Conservation (phyloP, 2,329 filamentous ascomycete genomes). For the Aspergillus novofumigatus region DNA sequence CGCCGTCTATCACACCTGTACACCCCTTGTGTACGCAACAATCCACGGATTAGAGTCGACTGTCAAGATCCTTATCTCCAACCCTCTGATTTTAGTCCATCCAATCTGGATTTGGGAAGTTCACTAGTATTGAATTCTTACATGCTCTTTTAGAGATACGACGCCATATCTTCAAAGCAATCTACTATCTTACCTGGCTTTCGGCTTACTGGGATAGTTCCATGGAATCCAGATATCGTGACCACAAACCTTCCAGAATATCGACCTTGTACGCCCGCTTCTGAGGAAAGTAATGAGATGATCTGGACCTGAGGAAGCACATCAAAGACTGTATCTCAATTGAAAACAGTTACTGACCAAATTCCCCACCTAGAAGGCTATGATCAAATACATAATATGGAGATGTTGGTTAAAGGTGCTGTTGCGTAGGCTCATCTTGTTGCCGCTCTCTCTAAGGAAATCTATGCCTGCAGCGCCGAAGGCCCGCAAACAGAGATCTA, state of each 20-base stretch:
- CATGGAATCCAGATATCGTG: neutral
- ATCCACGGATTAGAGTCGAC: too few species aligned
- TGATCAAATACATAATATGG: neutral
- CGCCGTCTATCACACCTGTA: too few species aligned
- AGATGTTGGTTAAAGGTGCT: neutral
- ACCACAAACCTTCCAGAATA: neutral
- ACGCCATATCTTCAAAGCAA: neutral
- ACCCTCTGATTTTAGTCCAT: too few species aligned
- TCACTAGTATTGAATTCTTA: neutral
- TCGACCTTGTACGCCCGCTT: neutral
- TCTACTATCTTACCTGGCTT: neutral
- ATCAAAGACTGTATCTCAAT: neutral
- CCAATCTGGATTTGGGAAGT: neutral
- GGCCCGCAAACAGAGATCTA: neutral
- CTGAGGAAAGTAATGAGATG: neutral
- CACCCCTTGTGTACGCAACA: too few species aligned
- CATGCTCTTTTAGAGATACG: neutral
- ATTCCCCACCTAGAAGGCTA: neutral
- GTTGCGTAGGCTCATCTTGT: neutral
- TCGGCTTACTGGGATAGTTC: neutral
- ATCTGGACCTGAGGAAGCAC: neutral
- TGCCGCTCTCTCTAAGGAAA: neutral
- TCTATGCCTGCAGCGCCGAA: neutral
- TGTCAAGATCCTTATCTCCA: too few species aligned
- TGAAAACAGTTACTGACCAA: neutral